Evolutionary conservation across 2,329 filamentous ascomycete genomes (phyloP).

Genomic region (Fusarium napiforme): DNA sequence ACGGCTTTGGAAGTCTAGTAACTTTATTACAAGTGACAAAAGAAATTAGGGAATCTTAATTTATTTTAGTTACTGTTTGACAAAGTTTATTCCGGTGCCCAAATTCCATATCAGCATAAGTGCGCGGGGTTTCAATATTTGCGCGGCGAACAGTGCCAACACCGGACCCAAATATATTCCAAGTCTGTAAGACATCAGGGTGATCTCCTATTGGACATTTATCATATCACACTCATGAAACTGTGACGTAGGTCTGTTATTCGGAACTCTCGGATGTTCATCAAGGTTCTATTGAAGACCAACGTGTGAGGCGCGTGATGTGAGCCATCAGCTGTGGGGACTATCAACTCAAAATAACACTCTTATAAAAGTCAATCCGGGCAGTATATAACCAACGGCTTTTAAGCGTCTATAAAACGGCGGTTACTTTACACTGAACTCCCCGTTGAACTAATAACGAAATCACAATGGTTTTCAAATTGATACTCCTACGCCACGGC

Average conservation of each 20-base stretch:
- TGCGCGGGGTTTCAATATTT: background rate
- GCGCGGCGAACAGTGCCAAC: background rate
- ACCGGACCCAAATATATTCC: background rate
- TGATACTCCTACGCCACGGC: background rate
- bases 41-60: accelerated
- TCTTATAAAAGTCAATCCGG: no score
- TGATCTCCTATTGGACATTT: background rate
- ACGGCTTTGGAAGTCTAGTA: accelerated
- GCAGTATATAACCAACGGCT: background rate
- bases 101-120: background rate
- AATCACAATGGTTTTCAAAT: background rate
- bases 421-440: accelerated
- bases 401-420: background rate
- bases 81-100: accelerated
- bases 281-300: background rate
- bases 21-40: background rate
- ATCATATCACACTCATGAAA: accelerated
- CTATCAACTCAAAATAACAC: no score
- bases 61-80: accelerated
- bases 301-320: no score
- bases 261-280: background rate
- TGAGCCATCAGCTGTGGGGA: no score
- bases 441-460: accelerated
- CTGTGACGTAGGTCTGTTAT: background rate
- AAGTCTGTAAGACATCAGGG: background rate